phyloP scores from a whole-genome alignment of 108 stramenopile genomes.

The Nitzschia sp. region DNA sequence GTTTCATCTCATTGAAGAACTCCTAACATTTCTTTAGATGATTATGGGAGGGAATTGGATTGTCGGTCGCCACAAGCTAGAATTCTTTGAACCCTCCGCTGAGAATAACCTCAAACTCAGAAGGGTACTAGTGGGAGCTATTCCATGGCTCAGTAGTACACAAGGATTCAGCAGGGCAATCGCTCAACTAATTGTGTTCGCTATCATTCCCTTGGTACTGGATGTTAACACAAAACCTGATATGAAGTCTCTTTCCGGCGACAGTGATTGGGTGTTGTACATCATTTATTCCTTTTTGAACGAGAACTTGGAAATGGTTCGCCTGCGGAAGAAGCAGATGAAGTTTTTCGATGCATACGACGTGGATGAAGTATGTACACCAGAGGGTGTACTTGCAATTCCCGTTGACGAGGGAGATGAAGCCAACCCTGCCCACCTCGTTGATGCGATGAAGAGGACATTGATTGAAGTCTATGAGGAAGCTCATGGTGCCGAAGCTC shows the following conservation, averaged over 20 bases:
- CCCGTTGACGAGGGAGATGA: slow-evolving; percentile 81
- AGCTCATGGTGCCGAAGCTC: slow-evolving; percentile 65
- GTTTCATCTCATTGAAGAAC: too few species aligned
- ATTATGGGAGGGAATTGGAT: slow-evolving; percentile 77
- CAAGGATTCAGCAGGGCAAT: slow-evolving; percentile 85
- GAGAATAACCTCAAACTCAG: slow-evolving; percentile 28
- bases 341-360: slow-evolving; percentile 71
- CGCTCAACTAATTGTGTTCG: slow-evolving; percentile 73
- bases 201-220: slow-evolving; percentile 65
- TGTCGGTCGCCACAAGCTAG: slow-evolving; percentile 58
- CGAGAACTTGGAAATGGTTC: slow-evolving; percentile 73
- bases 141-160: slow-evolving; percentile 85
- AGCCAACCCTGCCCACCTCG: slow-evolving; percentile 66
- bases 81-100: slow-evolving; percentile 47
- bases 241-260: background rate
- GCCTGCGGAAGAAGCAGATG: slow-evolving; percentile 68
- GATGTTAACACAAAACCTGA: background rate
- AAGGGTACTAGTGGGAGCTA: slow-evolving; percentile 60
- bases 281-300: slow-evolving; percentile 70
- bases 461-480: slow-evolving; percentile 70
- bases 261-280: slow-evolving; percentile 46
- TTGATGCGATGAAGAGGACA: slow-evolving; percentile 68
- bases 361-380: slow-evolving; percentile 65
- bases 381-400: slow-evolving; percentile 66
- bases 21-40: slow-evolving; percentile 40